A percentile compares a stretch with the other conserved stretches of the same genome.
Conservation (phyloP, 1,284 basidiomycete species). For the Tilletiopsis washingtonensis region DNA sequence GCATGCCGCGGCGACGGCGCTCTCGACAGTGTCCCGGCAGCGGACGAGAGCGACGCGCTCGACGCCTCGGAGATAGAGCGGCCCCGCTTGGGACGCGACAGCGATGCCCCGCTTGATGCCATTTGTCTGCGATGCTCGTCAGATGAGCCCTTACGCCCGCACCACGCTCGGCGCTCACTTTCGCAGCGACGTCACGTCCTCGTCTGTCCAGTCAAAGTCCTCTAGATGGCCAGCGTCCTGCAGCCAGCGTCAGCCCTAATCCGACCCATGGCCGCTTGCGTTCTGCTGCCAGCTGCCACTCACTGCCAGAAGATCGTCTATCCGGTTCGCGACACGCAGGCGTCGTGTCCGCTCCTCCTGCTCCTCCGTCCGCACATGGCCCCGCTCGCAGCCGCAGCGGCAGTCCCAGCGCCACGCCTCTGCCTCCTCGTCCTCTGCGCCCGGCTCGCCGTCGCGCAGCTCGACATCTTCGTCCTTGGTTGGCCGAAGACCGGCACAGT, state of each 20-base stretch:
- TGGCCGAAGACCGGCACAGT: not conserved
- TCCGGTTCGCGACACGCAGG: not conserved
- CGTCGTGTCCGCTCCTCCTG: not conserved
- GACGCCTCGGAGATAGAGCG: constrained; percentile 62
- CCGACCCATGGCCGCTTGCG: not conserved
- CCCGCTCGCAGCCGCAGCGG: not conserved
- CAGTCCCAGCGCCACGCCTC: not conserved
- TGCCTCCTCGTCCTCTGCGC: not conserved
- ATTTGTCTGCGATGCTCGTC: constrained; percentile 10
- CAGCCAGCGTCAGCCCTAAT: not conserved
- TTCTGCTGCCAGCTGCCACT: not conserved
- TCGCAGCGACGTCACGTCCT: constrained; percentile 62
- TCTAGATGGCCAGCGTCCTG: constrained; percentile 68
- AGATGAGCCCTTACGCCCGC: not conserved
- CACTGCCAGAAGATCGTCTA: not conserved
- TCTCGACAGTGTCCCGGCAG: not conserved
- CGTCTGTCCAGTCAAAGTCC: constrained; percentile 67
- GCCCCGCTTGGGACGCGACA: constrained; percentile 72
- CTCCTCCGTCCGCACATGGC: not conserved
- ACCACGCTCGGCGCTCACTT: constrained; percentile 50
- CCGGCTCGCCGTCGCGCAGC: not conserved
- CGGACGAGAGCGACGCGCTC: constrained; percentile 2
- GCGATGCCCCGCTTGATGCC: constrained; percentile 24
- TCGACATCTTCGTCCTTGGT: not conserved
- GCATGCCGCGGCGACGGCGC: not conserved